Percentiles rank a stretch among this genome's conserved stretches.
These are phyloP conservation scores for Coleophoma eucalyptorum DNA, from an alignment of 2,329 filamentous ascomycete genomes.

Conservation along the genomic window DNA sequence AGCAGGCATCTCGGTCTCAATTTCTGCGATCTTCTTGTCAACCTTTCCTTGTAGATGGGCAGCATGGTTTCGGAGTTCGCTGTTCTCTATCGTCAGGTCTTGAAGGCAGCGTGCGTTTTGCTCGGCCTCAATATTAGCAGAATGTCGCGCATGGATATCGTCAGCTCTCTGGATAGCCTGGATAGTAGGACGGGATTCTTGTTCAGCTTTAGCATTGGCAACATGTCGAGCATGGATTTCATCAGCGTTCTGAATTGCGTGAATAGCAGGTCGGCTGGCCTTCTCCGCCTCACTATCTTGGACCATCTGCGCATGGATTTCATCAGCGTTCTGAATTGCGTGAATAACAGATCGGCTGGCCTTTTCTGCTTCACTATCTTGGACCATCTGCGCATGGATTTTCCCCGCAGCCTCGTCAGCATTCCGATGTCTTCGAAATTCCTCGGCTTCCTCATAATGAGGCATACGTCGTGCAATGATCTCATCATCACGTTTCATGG, in stretches of 20 bases:
- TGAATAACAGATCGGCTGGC: too few species aligned
- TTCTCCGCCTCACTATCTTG: background rate
- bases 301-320: background rate
- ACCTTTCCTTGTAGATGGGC: slow-evolving; percentile 11
- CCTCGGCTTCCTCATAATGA: background rate
- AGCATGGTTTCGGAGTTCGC: slow-evolving; percentile 16
- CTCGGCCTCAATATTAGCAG: background rate
- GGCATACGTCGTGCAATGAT: background rate
- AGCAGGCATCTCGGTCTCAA: slow-evolving; percentile 5
- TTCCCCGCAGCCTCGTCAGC: background rate
- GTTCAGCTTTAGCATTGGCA: background rate
- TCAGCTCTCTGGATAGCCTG: background rate
- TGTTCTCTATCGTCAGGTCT: slow-evolving; percentile 15
- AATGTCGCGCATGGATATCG: background rate
- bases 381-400: background rate
- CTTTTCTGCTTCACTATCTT: background rate
- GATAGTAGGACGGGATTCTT: background rate
- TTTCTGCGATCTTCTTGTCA: slow-evolving; percentile 11
- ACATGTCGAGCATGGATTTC: background rate
- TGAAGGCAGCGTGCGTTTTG: slow-evolving; percentile 8
- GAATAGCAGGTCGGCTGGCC: too few species aligned
- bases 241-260: background rate
- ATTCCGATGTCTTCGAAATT: background rate
- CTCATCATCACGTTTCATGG: background rate
- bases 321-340: background rate